Base-by-base conservation (phyloP, 768 basidiomycete species). In the Multifurca ochricompacta region DNA sequence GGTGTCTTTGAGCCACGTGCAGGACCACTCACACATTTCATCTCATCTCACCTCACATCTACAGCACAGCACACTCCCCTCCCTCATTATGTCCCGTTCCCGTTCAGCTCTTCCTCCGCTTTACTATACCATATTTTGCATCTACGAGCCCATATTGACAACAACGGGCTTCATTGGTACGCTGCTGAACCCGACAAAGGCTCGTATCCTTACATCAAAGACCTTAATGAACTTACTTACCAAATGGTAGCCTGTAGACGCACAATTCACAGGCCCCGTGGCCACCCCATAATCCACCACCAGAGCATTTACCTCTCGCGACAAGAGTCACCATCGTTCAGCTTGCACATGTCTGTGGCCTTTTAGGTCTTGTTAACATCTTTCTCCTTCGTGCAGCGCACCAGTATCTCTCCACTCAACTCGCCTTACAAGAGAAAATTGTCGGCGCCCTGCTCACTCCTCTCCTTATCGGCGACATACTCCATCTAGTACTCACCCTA, bases 231-330 rank as follows among this genome's bases (percentile, higher is more conserved):
- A 13, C 49, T 39, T 40, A 21, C 48, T 58, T 43, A 51, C 35
- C 54, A 37, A 21, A 48, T 51, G 14, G 35, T 18, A 6, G 34
- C 14, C 18, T 32, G 31, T 63, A 90, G 87, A 77, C 80, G 3
- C 82, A 88, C 60, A 84, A 87, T 63, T 68, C 75, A 41, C 87
- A 89, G 68, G 87, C 87, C 2, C 85, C 87, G 23, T 88, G 87
- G 87, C 74, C 80, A 21, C 45, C 67, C 21, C 68, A 70, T 53
- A 69, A 60, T 37, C 64, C 70, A 6, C 80, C 84, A 32, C 77
- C 79, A 14, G 62, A 68, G 31, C 70, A 63, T 30, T 72, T 87
- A 16, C 79, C 82, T 1, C 74, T 64, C 31, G 86, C 87, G 1
- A 81, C 86, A 11, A 66, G 79, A 21, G 83, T 89, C 45, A 86